A percentile compares a stretch with the other conserved stretches of the same genome.
Conservation (phyloP, 345 rosid species). For the Eucalyptus decipiens region DNA sequence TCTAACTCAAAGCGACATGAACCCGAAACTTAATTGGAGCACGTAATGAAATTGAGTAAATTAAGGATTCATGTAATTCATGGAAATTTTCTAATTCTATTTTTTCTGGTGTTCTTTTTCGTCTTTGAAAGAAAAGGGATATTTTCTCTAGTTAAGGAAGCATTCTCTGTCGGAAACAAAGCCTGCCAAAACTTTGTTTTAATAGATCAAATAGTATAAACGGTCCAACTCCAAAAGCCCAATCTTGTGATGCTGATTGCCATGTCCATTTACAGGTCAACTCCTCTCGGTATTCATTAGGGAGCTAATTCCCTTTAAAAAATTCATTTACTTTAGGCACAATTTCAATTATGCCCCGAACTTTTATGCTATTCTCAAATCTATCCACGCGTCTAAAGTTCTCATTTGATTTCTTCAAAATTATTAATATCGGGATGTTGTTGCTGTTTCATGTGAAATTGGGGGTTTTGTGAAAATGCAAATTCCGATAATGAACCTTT, state of each 20-base stretch:
- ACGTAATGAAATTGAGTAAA: background rate
- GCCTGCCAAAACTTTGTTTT: background rate
- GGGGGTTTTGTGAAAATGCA: background rate
- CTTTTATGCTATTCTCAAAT: background rate
- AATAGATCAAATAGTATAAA: background rate
- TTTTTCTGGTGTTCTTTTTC: background rate
- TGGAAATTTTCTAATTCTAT: background rate
- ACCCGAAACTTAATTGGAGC: background rate
- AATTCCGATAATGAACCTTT: background rate
- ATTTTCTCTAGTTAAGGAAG: background rate
- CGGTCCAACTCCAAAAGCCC: background rate
- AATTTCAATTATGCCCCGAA: background rate
- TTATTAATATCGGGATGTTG: background rate
- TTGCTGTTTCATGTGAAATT: background rate
- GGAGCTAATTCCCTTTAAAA: background rate
- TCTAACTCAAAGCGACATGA: background rate
- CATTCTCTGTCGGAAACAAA: background rate
- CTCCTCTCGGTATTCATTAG: background rate
- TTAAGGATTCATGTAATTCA: background rate
- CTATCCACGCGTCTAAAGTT: accelerated
- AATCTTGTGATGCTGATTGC: background rate
- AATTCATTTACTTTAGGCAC: background rate
- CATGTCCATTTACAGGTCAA: background rate
- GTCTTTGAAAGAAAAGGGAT: background rate
- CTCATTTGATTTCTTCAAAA: background rate